Evolutionary conservation across 1,284 basidiomycete species (phyloP).

Genomic region (Heliocybe sulcata): DNA sequence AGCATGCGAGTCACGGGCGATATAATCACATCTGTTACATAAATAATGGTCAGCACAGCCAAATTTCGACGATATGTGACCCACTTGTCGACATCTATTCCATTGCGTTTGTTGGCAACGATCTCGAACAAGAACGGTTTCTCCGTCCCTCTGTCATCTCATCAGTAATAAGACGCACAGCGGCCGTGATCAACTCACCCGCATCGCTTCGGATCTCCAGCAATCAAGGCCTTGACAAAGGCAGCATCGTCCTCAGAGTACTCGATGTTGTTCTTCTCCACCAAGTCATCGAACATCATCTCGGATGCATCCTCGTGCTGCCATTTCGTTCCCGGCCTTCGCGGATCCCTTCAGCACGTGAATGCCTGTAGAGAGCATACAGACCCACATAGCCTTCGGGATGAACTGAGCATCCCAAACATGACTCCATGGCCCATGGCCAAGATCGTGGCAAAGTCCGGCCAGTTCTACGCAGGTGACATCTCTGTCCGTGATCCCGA

Average conservation of each 20-base stretch:
- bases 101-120: slow-evolving; percentile 71
- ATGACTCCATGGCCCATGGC: slow-evolving; percentile 71
- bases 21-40: slow-evolving; percentile 63
- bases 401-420: slow-evolving; percentile 67
- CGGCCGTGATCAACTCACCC: slow-evolving; percentile 24
- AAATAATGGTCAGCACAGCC: neutral
- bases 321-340: slow-evolving; percentile 42
- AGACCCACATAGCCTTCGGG: slow-evolving; percentile 44
- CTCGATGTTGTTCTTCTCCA: slow-evolving; percentile 41
- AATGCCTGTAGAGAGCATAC: slow-evolving; percentile 10
- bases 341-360: too few species aligned
- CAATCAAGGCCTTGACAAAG: slow-evolving; percentile 67
- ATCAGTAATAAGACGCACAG: slow-evolving; percentile 27
- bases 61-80: slow-evolving; percentile 8
- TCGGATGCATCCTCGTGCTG: slow-evolving; percentile 64
- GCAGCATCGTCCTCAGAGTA: slow-evolving; percentile 35
- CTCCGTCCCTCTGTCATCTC: slow-evolving; percentile 20
- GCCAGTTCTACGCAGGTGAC: slow-evolving; percentile 63
- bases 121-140: slow-evolving; percentile 60
- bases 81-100: slow-evolving; percentile 78
- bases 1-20: slow-evolving; percentile 62
- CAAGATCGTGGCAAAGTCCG: slow-evolving; percentile 66
- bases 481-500: slow-evolving; percentile 61
- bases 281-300: slow-evolving; percentile 64
- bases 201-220: slow-evolving; percentile 42